A percentile compares a stretch with the other conserved stretches of the same genome.
Conservation (phyloP, 1,284 basidiomycete species). For the Wolfiporia cocos region DNA sequence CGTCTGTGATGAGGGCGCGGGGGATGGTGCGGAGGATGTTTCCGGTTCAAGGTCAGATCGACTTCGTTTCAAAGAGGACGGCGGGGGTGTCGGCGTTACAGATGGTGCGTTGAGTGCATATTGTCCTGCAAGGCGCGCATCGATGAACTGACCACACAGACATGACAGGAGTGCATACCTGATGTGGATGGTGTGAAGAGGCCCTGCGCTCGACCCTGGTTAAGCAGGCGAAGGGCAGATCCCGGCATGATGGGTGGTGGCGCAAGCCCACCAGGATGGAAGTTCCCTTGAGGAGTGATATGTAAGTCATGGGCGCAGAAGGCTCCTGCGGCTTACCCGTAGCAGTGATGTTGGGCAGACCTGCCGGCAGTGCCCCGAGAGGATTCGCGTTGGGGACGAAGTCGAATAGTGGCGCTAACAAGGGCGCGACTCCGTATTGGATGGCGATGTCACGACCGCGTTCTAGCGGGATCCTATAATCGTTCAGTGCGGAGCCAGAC, state of each 20-base stretch:
- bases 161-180: slow-evolving; percentile 27
- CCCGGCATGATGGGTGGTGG: slow-evolving; percentile 78
- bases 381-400: slow-evolving; percentile 77
- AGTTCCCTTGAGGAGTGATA: slow-evolving; percentile 35
- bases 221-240: slow-evolving; percentile 70
- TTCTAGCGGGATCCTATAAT: slow-evolving; percentile 83
- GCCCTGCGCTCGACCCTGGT: slow-evolving; percentile 81
- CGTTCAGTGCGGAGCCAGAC: slow-evolving; percentile 9
- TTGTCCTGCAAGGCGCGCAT: slow-evolving; percentile 40
- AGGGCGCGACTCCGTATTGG: slow-evolving; percentile 84
- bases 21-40: slow-evolving; percentile 11
- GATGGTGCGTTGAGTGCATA: slow-evolving; percentile 28
- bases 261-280: slow-evolving; percentile 51
- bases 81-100: slow-evolving; percentile 52
- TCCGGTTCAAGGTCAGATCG: slow-evolving; percentile 40
- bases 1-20: slow-evolving; percentile 15
- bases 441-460: slow-evolving; percentile 84
- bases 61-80: slow-evolving; percentile 36
- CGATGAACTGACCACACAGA: slow-evolving; percentile 12
- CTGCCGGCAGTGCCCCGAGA: slow-evolving; percentile 48
- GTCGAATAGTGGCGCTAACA: slow-evolving; percentile 87
- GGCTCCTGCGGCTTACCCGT: slow-evolving; percentile 40
- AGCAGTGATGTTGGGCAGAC: slow-evolving; percentile 32
- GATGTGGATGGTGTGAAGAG: slow-evolving; percentile 79
- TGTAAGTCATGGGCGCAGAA: too few species aligned